Conservation (phyloP, 2,329 filamentous ascomycete species). For the Aspergillus sp. region DNA sequence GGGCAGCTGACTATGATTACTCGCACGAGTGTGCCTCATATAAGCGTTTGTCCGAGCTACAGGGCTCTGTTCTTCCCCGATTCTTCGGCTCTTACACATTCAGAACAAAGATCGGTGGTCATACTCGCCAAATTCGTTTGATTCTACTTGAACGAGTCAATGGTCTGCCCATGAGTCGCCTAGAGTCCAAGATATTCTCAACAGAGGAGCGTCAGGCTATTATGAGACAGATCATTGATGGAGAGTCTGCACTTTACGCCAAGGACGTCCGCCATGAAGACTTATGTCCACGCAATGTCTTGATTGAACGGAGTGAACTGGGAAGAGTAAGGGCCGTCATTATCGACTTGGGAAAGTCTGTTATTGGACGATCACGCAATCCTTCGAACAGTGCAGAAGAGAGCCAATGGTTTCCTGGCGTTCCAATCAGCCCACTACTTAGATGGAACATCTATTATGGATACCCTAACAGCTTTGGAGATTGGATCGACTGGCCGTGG, state of each 20-base stretch:
- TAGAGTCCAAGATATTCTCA: background rate
- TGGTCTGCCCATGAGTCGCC: background rate
- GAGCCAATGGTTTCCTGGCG: background rate
- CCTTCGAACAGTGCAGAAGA: background rate
- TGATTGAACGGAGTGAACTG: background rate
- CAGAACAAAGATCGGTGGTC: background rate
- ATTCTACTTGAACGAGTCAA: background rate
- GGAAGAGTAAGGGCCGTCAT: background rate
- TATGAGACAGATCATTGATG: background rate
- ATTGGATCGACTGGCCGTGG: constrained; percentile 7
- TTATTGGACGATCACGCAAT: background rate
- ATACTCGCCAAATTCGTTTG: background rate
- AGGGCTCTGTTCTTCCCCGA: background rate
- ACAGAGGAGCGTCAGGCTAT: background rate
- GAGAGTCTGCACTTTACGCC: background rate
- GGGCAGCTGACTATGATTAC: constrained; percentile 3
- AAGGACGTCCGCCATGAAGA: background rate
- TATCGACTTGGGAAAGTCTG: background rate
- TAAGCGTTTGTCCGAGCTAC: background rate
- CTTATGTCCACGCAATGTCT: background rate
- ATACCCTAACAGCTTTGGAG: background rate
- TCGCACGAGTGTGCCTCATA: constrained; percentile 2
- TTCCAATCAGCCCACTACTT: background rate
- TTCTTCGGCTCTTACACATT: constrained; percentile 6
- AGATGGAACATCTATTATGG: background rate